These are phyloP conservation scores for Kandelia obovata DNA, from an alignment of 345 rosid genomes.

Conservation along the genomic window DNA sequence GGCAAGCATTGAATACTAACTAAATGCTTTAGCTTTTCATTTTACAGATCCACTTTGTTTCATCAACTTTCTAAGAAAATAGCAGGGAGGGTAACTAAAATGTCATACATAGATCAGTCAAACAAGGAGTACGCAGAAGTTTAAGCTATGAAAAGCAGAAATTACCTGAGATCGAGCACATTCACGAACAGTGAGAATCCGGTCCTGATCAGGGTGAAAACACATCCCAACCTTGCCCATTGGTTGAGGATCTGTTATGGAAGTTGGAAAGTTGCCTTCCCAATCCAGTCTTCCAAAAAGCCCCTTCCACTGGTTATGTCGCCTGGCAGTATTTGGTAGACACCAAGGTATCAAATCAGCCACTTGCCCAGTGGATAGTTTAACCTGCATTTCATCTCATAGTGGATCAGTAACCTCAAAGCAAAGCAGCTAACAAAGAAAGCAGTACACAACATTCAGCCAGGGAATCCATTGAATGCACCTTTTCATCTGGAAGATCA, in stretches of 20 bases:
- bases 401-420: background rate
- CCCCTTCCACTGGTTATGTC: constrained; percentile 89
- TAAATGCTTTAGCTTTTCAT: background rate
- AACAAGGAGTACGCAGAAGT: background rate
- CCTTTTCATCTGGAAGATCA: constrained; percentile 73
- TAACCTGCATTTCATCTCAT: constrained; percentile 38
- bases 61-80: background rate
- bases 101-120: background rate
- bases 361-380: constrained; percentile 54
- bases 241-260: constrained; percentile 83
- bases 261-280: constrained; percentile 94
- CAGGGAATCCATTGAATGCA: constrained; percentile 13
- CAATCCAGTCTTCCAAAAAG: constrained; percentile 84
- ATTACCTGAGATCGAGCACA: constrained; percentile 85
- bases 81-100: background rate
- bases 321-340: constrained; percentile 69
- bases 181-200: constrained; percentile 83
- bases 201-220: constrained; percentile 85
- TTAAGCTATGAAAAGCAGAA: background rate
- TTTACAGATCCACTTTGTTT: background rate
- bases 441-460: background rate
- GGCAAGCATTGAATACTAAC: background rate
- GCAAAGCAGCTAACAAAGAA: background rate
- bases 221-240: constrained; percentile 98
- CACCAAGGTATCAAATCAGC: constrained; percentile 76